Evolutionary conservation across 2,329 filamentous ascomycete species (phyloP).

Genomic region (Pseudogymnoascus sp.): DNA sequence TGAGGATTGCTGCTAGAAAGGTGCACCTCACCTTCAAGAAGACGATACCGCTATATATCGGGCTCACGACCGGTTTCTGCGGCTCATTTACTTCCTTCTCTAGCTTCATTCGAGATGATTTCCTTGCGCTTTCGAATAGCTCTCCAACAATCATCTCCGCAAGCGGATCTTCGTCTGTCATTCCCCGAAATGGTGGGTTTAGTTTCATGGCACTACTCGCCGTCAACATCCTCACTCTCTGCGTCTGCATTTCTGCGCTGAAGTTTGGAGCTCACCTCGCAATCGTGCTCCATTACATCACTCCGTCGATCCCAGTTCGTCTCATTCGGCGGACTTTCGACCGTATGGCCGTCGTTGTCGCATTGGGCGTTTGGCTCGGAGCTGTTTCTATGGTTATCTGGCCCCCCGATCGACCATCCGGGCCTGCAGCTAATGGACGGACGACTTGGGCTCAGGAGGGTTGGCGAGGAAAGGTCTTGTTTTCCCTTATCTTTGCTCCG

Average conservation of each 20-base stretch:
- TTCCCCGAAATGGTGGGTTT: conserved; percentile 60
- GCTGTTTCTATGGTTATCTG: conserved; percentile 63
- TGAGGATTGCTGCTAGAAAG: conserved; percentile 39
- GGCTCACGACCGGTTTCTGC: conserved; percentile 77
- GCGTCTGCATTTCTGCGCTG: conserved; percentile 61
- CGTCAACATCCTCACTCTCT: conserved; percentile 63
- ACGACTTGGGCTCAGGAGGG: conserved; percentile 30
- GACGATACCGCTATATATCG: conserved; percentile 80
- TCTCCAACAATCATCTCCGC: conserved; percentile 37
- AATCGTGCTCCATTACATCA: conserved; percentile 46
- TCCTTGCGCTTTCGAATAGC: conserved; percentile 70
- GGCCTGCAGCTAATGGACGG: not conserved
- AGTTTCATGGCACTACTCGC: conserved; percentile 74
- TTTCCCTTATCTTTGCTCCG: conserved; percentile 75
- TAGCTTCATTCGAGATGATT: conserved; percentile 70
- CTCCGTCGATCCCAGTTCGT: conserved; percentile 50
- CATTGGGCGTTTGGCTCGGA: conserved; percentile 67
- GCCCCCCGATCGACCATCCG: conserved; percentile 49
- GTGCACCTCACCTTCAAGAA: conserved; percentile 63
- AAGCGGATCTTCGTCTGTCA: conserved; percentile 24
- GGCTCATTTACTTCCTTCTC: conserved; percentile 89
- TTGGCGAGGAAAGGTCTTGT: conserved; percentile 70
- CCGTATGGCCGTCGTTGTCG: conserved; percentile 53
- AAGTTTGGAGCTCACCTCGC: conserved; percentile 69
- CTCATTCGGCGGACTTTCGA: conserved; percentile 56